phyloP scores from a whole-genome alignment of 1,139 yeast species.

The Yamadazyma dendronema region DNA sequence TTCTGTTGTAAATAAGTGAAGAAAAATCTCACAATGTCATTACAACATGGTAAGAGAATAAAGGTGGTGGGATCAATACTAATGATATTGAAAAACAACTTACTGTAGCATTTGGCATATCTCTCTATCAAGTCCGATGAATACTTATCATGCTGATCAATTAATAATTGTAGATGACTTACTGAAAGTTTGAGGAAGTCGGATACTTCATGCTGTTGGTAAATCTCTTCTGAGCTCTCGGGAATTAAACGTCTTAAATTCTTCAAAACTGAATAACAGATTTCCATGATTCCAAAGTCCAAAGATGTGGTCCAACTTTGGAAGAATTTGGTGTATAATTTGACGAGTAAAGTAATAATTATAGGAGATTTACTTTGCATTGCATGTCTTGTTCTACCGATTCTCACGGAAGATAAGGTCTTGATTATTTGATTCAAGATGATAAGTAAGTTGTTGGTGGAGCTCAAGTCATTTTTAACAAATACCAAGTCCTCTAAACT shows the following conservation, averaged over 20 bases:
- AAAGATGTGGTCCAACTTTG: conserved; percentile 56
- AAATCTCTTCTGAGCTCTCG: conserved; percentile 74
- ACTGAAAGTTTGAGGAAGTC: conserved; percentile 61
- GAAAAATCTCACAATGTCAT: conserved; percentile 56
- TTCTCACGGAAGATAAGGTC: conserved; percentile 67
- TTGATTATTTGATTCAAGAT: conserved; percentile 78
- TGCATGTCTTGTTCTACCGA: conserved; percentile 79
- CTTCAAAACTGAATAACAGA: conserved; percentile 77
- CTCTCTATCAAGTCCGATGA: conserved; percentile 62
- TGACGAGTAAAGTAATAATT: conserved; percentile 56
- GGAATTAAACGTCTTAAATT: conserved; percentile 64
- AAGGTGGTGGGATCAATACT: conserved; percentile 68
- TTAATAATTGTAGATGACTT: conserved; percentile 58
- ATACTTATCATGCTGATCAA: conserved; percentile 53
- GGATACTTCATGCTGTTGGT: conserved; percentile 53
- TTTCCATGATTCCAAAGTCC: conserved; percentile 54
- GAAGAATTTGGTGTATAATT: conserved; percentile 58
- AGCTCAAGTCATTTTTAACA: conserved; percentile 45
- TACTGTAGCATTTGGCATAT: conserved; percentile 73
- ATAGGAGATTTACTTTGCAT: conserved; percentile 71
- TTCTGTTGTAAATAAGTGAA: conserved; percentile 59
- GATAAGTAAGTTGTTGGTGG: conserved; percentile 60
- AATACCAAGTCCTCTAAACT: conserved; percentile 45
- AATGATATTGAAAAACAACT: conserved; percentile 60
- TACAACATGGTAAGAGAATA: conserved; percentile 63